phyloP scores from a whole-genome alignment of 2,329 filamentous ascomycete species.

The Aspergillus phoenicis region DNA sequence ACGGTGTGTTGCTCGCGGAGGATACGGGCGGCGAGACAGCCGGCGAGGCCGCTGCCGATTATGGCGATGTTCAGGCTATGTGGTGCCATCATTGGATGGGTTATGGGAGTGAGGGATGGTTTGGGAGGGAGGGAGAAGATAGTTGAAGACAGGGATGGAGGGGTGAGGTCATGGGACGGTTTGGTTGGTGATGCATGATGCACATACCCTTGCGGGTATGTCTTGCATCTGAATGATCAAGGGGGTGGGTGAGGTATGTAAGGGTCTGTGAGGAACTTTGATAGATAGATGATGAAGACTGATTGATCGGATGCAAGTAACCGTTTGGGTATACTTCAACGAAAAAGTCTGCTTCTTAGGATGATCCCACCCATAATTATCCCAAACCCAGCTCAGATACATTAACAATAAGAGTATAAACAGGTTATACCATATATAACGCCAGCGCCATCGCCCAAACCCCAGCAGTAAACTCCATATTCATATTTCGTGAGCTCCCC shows the following conservation, averaged over 20 bases:
- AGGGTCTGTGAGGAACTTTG: too few relatives aligned
- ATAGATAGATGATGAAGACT: too few relatives aligned
- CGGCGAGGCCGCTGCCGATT: constrained; percentile 17
- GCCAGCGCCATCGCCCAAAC: not conserved
- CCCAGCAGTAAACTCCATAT: not conserved
- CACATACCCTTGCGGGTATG: too few relatives aligned
- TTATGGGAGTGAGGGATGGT: not conserved
- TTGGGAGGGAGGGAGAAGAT: not conserved
- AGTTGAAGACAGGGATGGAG: not conserved
- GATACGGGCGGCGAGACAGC: constrained; percentile 15
- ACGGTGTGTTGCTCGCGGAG: constrained; percentile 16
- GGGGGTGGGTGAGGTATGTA: too few relatives aligned
- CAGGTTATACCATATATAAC: not conserved
- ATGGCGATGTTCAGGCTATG: constrained; percentile 14
- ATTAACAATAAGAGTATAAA: not conserved
- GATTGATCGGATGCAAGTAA: too few relatives aligned
- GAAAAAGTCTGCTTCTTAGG: too few relatives aligned
- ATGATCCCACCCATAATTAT: too few relatives aligned
- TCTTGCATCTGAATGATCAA: too few relatives aligned
- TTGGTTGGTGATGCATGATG: too few relatives aligned
- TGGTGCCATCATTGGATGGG: not conserved
- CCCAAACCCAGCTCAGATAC: not conserved
- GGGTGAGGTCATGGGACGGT: too few relatives aligned
- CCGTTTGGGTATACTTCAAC: too few relatives aligned
- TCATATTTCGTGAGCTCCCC: not conserved